Evolutionary conservation across 1,284 basidiomycete species (phyloP).

Genomic region (Ustilago crameri): DNA sequence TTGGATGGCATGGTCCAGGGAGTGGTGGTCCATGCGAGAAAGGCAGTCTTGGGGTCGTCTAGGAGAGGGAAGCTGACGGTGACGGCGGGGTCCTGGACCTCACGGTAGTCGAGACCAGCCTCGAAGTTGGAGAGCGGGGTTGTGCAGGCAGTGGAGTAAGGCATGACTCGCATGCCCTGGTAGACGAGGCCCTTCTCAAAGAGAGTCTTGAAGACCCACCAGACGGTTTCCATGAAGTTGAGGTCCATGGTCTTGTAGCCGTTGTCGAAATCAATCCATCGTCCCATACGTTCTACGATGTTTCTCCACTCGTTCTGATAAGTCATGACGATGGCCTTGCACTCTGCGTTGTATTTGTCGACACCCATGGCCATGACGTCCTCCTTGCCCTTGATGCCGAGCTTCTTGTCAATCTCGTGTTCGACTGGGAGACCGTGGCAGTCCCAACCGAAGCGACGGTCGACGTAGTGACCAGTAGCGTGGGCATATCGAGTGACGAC

Average conservation of each 20-base stretch:
- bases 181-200: slow-evolving; percentile 95
- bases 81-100: slow-evolving; percentile 93
- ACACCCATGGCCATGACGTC: slow-evolving; percentile 97
- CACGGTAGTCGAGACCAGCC: slow-evolving; percentile 90
- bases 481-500: slow-evolving; percentile 95
- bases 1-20: slow-evolving; percentile 99
- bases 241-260: slow-evolving; percentile 98
- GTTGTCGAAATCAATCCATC: slow-evolving; percentile 99
- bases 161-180: slow-evolving; percentile 93
- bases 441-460: slow-evolving; percentile 98
- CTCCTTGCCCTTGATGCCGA: slow-evolving; percentile 89
- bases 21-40: slow-evolving; percentile 98
- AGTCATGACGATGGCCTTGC: slow-evolving; percentile 96
- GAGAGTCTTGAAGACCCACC: slow-evolving; percentile 98
- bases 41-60: slow-evolving; percentile 87
- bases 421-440: slow-evolving; percentile 98
- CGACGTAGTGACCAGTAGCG: slow-evolving; percentile 91
- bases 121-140: slow-evolving; percentile 99
- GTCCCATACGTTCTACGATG: slow-evolving; percentile 96
- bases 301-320: slow-evolving; percentile 92
- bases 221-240: slow-evolving; percentile 96
- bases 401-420: slow-evolving; percentile 98
- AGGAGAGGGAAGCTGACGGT: slow-evolving; percentile 92
- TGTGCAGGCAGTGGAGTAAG: slow-evolving; percentile 95
- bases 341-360: slow-evolving; percentile 96